These are phyloP conservation scores for Wickerhamiella cacticola DNA, from an alignment of 805 yeast species.

Conservation along the genomic window DNA sequence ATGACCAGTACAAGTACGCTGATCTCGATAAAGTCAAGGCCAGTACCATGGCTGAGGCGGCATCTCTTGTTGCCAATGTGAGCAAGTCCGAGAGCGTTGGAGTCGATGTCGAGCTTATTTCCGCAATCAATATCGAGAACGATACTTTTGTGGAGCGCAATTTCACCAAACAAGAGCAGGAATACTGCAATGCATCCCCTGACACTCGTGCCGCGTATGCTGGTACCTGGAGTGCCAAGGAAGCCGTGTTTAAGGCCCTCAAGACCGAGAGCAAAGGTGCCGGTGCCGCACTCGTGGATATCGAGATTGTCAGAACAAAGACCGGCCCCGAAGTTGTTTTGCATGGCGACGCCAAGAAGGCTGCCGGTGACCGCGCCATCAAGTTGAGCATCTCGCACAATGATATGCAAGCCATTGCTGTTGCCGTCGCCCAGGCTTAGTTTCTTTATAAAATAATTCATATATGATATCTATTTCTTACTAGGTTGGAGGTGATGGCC, in stretches of 20 bases:
- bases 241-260: slow-evolving; percentile 94
- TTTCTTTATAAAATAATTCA: too few relatives aligned
- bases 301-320: slow-evolving; percentile 65
- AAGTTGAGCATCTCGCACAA: slow-evolving; percentile 92
- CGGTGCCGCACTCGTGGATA: slow-evolving; percentile 85
- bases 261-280: slow-evolving; percentile 86
- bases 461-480: too few relatives aligned
- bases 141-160: slow-evolving; percentile 86
- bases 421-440: slow-evolving; percentile 47
- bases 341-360: slow-evolving; percentile 60
- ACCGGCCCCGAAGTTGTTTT: slow-evolving; percentile 77
- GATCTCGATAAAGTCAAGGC: slow-evolving; percentile 25
- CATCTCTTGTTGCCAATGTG: slow-evolving; percentile 27
- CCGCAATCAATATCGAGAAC: slow-evolving; percentile 72
- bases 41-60: slow-evolving; percentile 27
- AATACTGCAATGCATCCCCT: slow-evolving; percentile 64
- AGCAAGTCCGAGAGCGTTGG: slow-evolving; percentile 65
- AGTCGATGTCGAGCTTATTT: slow-evolving; percentile 87
- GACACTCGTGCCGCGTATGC: slow-evolving; percentile 82
- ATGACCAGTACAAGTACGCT: slow-evolving; percentile 27
- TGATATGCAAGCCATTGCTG: slow-evolving; percentile 95
- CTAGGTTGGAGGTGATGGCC: too few relatives aligned
- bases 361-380: slow-evolving; percentile 56
- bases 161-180: slow-evolving; percentile 70
- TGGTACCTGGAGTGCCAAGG: slow-evolving; percentile 99